Base-by-base conservation (phyloP, 2,329 filamentous ascomycete genomes). In the Neonectria ditissima region DNA sequence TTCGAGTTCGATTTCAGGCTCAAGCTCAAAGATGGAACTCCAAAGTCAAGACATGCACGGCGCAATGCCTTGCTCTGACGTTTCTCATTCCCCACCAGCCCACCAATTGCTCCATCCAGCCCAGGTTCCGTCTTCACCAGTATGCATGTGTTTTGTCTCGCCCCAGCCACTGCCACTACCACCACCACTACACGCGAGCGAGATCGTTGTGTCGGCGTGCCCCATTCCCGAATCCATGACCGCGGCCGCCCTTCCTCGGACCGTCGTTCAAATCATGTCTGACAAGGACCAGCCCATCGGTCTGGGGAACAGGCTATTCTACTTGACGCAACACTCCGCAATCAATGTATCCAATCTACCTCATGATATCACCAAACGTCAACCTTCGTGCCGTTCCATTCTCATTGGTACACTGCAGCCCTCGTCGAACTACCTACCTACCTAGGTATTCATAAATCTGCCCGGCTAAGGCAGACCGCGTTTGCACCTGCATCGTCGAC, bases 261-360 rank as follows among this genome's bases (percentile, higher is more conserved):
- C 39, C 50, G 54, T 60, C 48, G 55, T 44, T 63, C 55, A 64
- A 59, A 65, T 20, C 37, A 59, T 61, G 67, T 71, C 63, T 65
- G 63, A 62, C 70, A 69, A 65, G 69, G 70, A 69, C 70, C 70
- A 71, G 70, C 56, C 59, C 32, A 28, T 67, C 66, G 69, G 65
- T 69, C 59, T 57, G 39, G 18, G 51, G 34, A n/a, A 50, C 34
- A 50, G 32, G 52, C 20, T 51, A 61, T 43, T 50, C 44, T 26
- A 26, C 24, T 26, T 26, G 24, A 6, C 24, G 24, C 24, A 26
- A 26, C 24, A 26, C 24, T 26, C 24, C 24, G 4, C 24, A 26
- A 4, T 4, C 4, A 4, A 26, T 4, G 24, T 26, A 26, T 26
- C 24, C 6, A 26, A 47, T 48, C n/a, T n/a, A 48, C 48, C 14